Base-by-base conservation (phyloP, 179 eudicot genomes). In the Actinidia chinensis region DNA sequence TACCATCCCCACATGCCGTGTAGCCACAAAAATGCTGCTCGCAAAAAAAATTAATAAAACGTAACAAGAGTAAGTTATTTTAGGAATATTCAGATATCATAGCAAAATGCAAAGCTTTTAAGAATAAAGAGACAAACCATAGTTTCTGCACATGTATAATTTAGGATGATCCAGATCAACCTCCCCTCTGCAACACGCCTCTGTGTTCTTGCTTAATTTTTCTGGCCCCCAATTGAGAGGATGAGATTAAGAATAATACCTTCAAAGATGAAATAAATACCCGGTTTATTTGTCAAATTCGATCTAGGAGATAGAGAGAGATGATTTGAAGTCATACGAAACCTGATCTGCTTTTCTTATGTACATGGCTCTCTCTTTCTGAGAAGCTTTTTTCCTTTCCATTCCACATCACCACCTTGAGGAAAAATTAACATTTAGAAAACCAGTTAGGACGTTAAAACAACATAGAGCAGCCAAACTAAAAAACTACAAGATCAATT, bases 1-100 rank as follows among this genome's bases (percentile, higher is more conserved):
- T n/a, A n/a, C 99, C 99, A 71, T n/a, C n/a, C 90, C 98, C 83
- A 95, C 97, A 72, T 95, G 93, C 99, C 99, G 93, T 68, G 99
- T 93, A 75, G 95, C 96, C 28, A 91, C 93, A 81, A 93, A 93
- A 58, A 90, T 83, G 81, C 98, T 93, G 88, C 74, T 64, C 20
- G 56, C 76, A 63, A 68, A 14, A 81, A 82, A 8, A 63, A 47
- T 56, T 55, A 78, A 4, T 44, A n/a, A 15, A 64, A 23, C 25
- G 63, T 36, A 73, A 10, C 67, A 61, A 80, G 55, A 71, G n/a
- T 71, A 76, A 36, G 12, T 22, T n/a, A n/a, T n/a, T n/a, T n/a
- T n/a, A n/a, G n/a, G n/a, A n/a, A n/a, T n/a, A n/a, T n/a, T n/a
- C n/a, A n/a, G n/a, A 36, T 14, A 36, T 44, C 4, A 33, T 33